phyloP scores from a whole-genome alignment of 805 yeast genomes.

The Saturnispora bothae region DNA sequence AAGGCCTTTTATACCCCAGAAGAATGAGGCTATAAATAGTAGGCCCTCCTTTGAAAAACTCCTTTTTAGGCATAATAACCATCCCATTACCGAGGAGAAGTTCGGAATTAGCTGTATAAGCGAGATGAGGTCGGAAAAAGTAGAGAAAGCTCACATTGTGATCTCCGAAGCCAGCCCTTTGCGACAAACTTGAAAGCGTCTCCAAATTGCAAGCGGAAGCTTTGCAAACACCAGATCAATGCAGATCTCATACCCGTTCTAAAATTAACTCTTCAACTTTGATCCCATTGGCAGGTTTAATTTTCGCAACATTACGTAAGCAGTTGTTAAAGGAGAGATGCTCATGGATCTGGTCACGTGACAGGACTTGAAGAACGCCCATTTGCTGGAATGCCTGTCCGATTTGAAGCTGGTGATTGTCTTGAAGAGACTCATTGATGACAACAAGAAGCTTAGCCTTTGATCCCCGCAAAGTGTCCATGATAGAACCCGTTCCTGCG shows the following conservation, averaged over 20 bases:
- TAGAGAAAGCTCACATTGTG: too few species aligned
- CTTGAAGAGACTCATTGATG: conserved; percentile 64
- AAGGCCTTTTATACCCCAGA: background rate
- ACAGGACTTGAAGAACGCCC: conserved; percentile 20
- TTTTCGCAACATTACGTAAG: too few species aligned
- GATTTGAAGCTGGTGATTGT: conserved; percentile 76
- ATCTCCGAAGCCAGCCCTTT: too few species aligned
- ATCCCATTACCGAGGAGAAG: too few species aligned
- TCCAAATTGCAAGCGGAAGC: too few species aligned
- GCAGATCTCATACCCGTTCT: too few species aligned
- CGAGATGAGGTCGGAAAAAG: too few species aligned
- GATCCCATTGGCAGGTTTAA: background rate
- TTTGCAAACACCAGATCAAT: too few species aligned
- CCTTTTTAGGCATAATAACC: background rate
- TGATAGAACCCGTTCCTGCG: conserved; percentile 85
- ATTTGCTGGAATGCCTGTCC: conserved; percentile 42
- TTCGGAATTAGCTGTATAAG: too few species aligned
- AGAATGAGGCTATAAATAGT: background rate
- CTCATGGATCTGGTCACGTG: background rate
- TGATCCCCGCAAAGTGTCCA: conserved; percentile 53
- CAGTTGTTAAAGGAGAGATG: background rate
- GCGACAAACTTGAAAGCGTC: too few species aligned
- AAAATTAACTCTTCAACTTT: background rate
- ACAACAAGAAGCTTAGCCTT: conserved; percentile 48
- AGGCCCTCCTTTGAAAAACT: conserved; percentile 1